Percentiles rank a stretch among this genome's conserved stretches.
Conservation (phyloP, 768 basidiomycete species). For the Multifurca ochricompacta region DNA sequence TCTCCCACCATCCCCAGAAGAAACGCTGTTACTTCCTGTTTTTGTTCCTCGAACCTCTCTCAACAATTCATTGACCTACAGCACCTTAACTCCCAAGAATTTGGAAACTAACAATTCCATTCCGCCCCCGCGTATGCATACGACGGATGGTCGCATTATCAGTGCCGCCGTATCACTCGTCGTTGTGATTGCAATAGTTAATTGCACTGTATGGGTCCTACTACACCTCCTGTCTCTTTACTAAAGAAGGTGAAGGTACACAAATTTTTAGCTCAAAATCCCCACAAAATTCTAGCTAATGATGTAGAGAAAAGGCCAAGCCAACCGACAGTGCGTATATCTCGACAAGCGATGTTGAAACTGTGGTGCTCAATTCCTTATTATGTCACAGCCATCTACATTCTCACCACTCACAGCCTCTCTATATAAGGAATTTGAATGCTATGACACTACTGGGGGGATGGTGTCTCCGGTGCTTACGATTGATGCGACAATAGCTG, state of each 20-base stretch:
- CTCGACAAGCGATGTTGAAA: not conserved
- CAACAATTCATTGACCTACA: not conserved
- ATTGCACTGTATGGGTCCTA: slow-evolving; percentile 1
- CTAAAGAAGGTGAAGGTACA: slow-evolving; percentile 7
- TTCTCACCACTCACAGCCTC: not conserved
- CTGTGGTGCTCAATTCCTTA: not conserved
- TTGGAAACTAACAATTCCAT: not conserved
- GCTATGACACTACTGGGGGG: not conserved
- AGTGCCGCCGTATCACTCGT: not conserved
- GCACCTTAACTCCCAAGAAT: not conserved
- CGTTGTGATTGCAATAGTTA: slow-evolving; percentile 4
- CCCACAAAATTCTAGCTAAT: not conserved
- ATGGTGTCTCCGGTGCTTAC: not conserved
- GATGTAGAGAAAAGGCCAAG: not conserved
- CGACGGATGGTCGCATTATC: not conserved
- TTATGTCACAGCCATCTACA: not conserved
- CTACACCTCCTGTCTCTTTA: not conserved
- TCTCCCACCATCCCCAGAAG: not conserved
- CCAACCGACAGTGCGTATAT: not conserved
- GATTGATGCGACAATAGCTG: not conserved
- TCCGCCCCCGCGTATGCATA: not conserved
- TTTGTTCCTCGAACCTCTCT: not conserved
- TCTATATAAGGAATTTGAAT: not conserved
- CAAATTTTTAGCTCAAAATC: not conserved
- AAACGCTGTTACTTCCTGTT: not conserved